Evolutionary conservation across 176 grass and related monocot species (phyloP), one percentile per base, ranked within the genome.

Genomic region (Carex cristatella): DNA sequence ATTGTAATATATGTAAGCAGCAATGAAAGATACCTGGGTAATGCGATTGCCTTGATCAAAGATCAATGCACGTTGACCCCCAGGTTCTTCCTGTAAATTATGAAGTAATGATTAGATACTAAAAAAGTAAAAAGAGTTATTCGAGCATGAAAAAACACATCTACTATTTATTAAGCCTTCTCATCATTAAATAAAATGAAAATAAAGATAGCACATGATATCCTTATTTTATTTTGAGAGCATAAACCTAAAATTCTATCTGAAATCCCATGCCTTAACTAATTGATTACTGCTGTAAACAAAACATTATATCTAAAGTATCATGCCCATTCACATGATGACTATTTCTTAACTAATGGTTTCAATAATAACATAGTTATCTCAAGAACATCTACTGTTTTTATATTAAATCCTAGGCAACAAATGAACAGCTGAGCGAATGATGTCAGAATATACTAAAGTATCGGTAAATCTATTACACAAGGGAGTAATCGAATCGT

Each of bases 11-110:
- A 74, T 28, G 27, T 5, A 61, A 59, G 10, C 16, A n/a, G 46
- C 40, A 32, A 61, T 58, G 1, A 63, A 19, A 9, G 62, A 12
- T 82, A 99, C 96, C 91, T 99, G 93, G 70, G 96, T 94, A 44
- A 95, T 95, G 84, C 90, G 91, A 76, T 94, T 99, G 59, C 96
- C 96, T 92, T 99, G 93, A 91, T 99, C 96, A 84, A 99, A 99
- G 27, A 99, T 99, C 81, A 99, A 63, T 53, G 96, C 96, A 66
- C 96, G 93, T 75, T 99, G 96, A 27, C 96, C 96, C 44, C 96
- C 96, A 87, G 96, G 96, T 92, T 99, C 96, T 94, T 99, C 96
- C 96, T 99, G 88, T 11, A 89, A 93, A 40, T 65, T 66, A 40
- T 46, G 18, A 64, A 62, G 31, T 38, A 42, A 81, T 81, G 15